These are phyloP conservation scores for Macrolepiota albuminosa DNA, from an alignment of 768 basidiomycete genomes.

Conservation along the genomic window DNA sequence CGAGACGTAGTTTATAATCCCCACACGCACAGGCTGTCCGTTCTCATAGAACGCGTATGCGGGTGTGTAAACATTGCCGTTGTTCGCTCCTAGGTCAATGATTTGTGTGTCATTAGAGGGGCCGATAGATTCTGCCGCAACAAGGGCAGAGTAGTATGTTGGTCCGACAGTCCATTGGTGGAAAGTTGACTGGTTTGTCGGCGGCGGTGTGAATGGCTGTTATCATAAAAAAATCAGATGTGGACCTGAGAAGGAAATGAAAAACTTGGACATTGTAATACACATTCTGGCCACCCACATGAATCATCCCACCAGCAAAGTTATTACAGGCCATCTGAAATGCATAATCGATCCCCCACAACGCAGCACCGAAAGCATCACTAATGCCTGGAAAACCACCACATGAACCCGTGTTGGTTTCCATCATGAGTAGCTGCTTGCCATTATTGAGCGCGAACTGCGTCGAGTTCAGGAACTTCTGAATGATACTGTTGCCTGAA, in stretches of 20 bases:
- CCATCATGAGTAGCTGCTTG: slow-evolving; percentile 58
- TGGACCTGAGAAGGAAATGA: slow-evolving; percentile 24
- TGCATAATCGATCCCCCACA: slow-evolving; percentile 62
- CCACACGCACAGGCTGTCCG: slow-evolving; percentile 53
- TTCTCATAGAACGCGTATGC: slow-evolving; percentile 74
- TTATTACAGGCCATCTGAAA: slow-evolving; percentile 54
- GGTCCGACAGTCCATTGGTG: slow-evolving; percentile 75
- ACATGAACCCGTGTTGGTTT: slow-evolving; percentile 68
- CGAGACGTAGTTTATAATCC: slow-evolving; percentile 67
- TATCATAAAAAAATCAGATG: slow-evolving; percentile 22
- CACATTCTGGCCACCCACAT: slow-evolving; percentile 60
- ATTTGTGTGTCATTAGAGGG: slow-evolving; percentile 56
- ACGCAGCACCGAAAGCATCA: slow-evolving; percentile 56
- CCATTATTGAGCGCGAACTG: slow-evolving; percentile 34
- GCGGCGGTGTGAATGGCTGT: slow-evolving; percentile 53
- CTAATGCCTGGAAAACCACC: slow-evolving; percentile 63
- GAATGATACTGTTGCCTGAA: slow-evolving; percentile 39
- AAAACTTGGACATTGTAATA: slow-evolving; percentile 58
- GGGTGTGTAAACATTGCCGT: slow-evolving; percentile 51
- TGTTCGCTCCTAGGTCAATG: slow-evolving; percentile 55
- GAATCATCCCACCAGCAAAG: slow-evolving; percentile 44
- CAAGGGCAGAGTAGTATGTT: slow-evolving; percentile 69
- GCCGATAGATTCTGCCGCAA: slow-evolving; percentile 66
- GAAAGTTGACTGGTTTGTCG: slow-evolving; percentile 52
- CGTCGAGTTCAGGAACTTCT: slow-evolving; percentile 48